phyloP scores from a whole-genome alignment of 176 grass and related monocot genomes.

The Pharus latifolius region DNA sequence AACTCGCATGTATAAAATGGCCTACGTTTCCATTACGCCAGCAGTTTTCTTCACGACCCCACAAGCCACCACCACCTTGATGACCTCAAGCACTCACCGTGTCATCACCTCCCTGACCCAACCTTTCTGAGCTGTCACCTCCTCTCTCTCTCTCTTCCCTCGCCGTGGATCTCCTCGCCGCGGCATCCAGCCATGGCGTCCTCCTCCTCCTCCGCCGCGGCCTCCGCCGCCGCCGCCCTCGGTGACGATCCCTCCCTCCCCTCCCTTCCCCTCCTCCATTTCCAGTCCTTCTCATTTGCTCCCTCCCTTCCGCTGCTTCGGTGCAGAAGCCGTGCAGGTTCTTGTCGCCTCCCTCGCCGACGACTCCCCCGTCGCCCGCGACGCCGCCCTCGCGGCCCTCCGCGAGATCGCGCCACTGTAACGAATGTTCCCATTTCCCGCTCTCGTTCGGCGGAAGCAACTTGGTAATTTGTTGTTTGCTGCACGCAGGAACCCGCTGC shows the following conservation, averaged over 20 bases:
- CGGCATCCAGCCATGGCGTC: constrained; percentile 46
- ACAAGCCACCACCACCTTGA: no score
- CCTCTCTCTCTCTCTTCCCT: neutral
- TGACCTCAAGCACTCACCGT: no score
- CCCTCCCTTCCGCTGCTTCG: neutral
- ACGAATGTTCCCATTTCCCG: neutral
- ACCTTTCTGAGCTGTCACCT: no score
- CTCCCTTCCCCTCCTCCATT: neutral
- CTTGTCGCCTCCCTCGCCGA: constrained; percentile 86
- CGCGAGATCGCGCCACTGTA: constrained; percentile 86
- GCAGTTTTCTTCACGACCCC: no score
- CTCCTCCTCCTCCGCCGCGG: constrained; percentile 56
- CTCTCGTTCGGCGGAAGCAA: neutral
- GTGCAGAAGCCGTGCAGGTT: constrained; percentile 85
- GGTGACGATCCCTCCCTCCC: neutral
- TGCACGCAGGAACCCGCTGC: constrained; percentile 60
- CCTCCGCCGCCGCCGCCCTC: constrained; percentile 50
- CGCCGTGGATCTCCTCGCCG: neutral
- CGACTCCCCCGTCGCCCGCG: constrained; percentile 52
- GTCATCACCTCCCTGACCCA: no score
- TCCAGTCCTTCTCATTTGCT: neutral
- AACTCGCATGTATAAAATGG: no score
- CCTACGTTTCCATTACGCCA: no score
- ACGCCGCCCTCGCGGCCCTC: constrained; percentile 65
- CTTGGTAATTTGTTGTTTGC: constrained; percentile 19